Evolutionary conservation across 2,329 filamentous ascomycete genomes (phyloP).

Genomic region (Clonostachys sp.): DNA sequence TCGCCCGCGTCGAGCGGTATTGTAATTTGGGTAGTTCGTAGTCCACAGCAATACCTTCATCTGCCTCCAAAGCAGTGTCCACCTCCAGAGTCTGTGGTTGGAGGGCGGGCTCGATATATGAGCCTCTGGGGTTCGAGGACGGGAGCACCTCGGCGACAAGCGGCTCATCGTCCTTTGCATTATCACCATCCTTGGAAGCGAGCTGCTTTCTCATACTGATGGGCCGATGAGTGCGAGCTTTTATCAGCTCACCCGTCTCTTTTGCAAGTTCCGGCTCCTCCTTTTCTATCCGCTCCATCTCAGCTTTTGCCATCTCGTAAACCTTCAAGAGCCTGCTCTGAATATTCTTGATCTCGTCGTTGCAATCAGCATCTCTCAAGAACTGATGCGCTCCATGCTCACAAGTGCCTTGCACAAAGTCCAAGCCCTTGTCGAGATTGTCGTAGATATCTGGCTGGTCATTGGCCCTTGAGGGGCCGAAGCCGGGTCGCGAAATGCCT

Average conservation of each 20-base stretch:
- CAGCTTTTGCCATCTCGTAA: conserved; percentile 52
- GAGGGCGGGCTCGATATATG: conserved; percentile 6
- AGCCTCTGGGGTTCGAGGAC: conserved; percentile 7
- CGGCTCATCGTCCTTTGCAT: conserved; percentile 10
- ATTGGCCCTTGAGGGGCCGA: conserved; percentile 9
- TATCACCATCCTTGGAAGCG: conserved; percentile 17
- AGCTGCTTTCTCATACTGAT: conserved; percentile 46
- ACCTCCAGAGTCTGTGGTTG: conserved; percentile 18
- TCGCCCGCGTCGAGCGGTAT: conserved; percentile 34
- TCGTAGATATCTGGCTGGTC: conserved; percentile 56
- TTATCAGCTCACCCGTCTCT: conserved; percentile 29
- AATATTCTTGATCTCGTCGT: conserved; percentile 68
- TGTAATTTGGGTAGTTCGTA: conserved; percentile 27
- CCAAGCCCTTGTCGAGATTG: conserved; percentile 70
- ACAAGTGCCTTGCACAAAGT: conserved; percentile 75
- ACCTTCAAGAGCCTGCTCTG: conserved; percentile 61
- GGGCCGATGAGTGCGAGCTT: conserved; percentile 44
- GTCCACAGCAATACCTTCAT: conserved; percentile 32
- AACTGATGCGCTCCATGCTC: conserved; percentile 87
- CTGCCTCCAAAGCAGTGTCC: conserved; percentile 14
- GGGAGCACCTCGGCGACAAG: conserved; percentile 4
- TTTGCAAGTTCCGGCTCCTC: conserved; percentile 43
- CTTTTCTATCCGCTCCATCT: conserved; percentile 50
- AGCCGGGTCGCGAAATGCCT: conserved; percentile 14
- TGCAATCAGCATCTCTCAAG: conserved; percentile 81